These are phyloP conservation scores for Saccharomycopsis olivae DNA, from an alignment of 805 yeast genomes.

Conservation along the genomic window DNA sequence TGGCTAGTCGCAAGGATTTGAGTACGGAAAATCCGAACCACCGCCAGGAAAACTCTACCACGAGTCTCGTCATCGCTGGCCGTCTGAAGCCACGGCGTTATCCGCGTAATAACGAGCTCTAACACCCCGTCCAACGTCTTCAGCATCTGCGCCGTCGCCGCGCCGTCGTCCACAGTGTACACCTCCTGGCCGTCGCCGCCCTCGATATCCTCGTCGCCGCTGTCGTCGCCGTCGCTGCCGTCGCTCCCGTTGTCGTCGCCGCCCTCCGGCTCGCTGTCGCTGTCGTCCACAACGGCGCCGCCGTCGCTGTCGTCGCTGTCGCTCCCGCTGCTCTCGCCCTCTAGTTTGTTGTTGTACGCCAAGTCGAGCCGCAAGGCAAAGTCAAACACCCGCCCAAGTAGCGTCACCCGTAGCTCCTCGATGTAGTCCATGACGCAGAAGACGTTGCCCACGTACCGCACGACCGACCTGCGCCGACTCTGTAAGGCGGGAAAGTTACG, in stretches of 20 bases:
- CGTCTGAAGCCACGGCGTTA: slow-evolving; percentile 5
- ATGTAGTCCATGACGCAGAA: slow-evolving; percentile 55
- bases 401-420: slow-evolving; percentile 57
- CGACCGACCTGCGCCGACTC: slow-evolving; percentile 39
- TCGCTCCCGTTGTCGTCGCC: slow-evolving; percentile 27
- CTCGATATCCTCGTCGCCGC: slow-evolving; percentile 23
- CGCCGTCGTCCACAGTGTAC: slow-evolving; percentile 35
- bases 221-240: slow-evolving; percentile 23
- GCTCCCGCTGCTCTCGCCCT: slow-evolving; percentile 74
- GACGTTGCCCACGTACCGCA: slow-evolving; percentile 58
- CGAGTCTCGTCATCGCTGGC: slow-evolving; percentile 53
- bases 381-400: slow-evolving; percentile 78
- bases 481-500: slow-evolving; percentile 74
- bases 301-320: slow-evolving; percentile 58
- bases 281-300: slow-evolving; percentile 29
- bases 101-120: slow-evolving; percentile 41
- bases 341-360: slow-evolving; percentile 80
- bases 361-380: slow-evolving; percentile 80
- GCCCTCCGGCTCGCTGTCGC: slow-evolving; percentile 25
- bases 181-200: slow-evolving; percentile 33
- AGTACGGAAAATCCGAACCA: slow-evolving; percentile 67
- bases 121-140: slow-evolving; percentile 66
- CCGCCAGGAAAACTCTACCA: slow-evolving; percentile 63
- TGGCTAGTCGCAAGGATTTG: slow-evolving; percentile 87
- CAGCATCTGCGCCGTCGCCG: slow-evolving; percentile 42